Evolutionary conservation across 1,139 yeast species (phyloP).

Genomic region (Arxiozyma heterogenica): DNA sequence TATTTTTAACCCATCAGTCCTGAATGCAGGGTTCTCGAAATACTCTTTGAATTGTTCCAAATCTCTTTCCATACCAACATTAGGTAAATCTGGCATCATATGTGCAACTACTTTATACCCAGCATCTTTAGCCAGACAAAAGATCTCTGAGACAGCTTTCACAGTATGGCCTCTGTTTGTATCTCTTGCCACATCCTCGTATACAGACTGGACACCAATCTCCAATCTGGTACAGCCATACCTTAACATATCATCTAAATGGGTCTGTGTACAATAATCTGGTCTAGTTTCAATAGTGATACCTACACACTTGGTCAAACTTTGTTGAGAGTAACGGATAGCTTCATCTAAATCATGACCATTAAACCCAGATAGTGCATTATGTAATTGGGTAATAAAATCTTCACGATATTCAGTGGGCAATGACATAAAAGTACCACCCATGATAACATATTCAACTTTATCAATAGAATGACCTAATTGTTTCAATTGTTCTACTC

Average conservation of each 20-base stretch:
- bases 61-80: constrained; percentile 98
- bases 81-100: constrained; percentile 99
- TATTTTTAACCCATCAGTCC: constrained; percentile 93
- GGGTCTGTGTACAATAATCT: constrained; percentile 95
- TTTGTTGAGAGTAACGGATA: constrained; percentile 81
- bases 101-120: constrained; percentile 97
- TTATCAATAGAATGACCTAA: constrained; percentile 95
- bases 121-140: constrained; percentile 91
- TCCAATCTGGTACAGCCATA: constrained; percentile 97
- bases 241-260: constrained; percentile 85
- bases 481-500: constrained; percentile 90
- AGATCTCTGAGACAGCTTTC: constrained; percentile 90
- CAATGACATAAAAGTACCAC: constrained; percentile 96
- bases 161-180: constrained; percentile 98
- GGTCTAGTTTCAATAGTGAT: constrained; percentile 98
- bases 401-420: constrained; percentile 83
- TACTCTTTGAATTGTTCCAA: constrained; percentile 91
- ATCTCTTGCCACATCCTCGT: constrained; percentile 97
- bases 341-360: constrained; percentile 88
- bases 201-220: constrained; percentile 94
- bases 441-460: constrained; percentile 97
- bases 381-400: constrained; percentile 83
- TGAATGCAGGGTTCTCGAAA: constrained; percentile 91
- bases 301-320: constrained; percentile 95
- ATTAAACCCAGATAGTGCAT: constrained; percentile 88